Evolutionary conservation across 2,329 filamentous ascomycete species (phyloP).

Genomic region (Exophiala alcalophila): DNA sequence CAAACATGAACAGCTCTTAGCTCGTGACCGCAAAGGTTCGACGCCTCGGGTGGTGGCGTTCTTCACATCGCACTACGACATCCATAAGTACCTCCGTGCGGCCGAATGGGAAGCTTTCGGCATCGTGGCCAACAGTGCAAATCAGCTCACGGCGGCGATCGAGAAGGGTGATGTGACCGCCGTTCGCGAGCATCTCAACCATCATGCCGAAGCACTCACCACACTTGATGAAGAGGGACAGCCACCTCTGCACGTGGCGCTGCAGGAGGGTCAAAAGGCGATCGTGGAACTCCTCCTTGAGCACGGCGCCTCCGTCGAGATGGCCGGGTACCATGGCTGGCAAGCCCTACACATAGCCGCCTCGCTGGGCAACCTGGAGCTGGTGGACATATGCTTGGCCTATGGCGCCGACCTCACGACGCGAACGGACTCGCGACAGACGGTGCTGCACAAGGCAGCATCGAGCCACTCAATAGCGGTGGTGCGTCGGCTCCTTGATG

Average conservation of each 20-base stretch:
- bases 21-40: constrained; percentile 19
- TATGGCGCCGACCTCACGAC: constrained; percentile 19
- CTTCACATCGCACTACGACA: constrained; percentile 28
- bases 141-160: constrained; percentile 21
- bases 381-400: constrained; percentile 24
- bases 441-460: constrained; percentile 27
- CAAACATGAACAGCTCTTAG: constrained; percentile 18
- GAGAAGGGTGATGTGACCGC: constrained; percentile 20
- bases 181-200: constrained; percentile 13
- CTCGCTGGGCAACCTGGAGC: constrained; percentile 24
- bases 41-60: constrained; percentile 27
- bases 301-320: constrained; percentile 25
- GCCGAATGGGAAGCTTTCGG: constrained; percentile 20
- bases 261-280: constrained; percentile 17
- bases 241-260: constrained; percentile 26
- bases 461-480: constrained; percentile 22
- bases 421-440: constrained; percentile 24
- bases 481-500: constrained; percentile 35
- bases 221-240: constrained; percentile 24
- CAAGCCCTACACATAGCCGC: constrained; percentile 29
- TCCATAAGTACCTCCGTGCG: constrained; percentile 28
- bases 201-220: constrained; percentile 14
- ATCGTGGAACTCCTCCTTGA: constrained; percentile 27
- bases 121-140: constrained; percentile 7
- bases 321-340: constrained; percentile 27